A percentile compares a stretch with the other conserved stretches of the same genome.
These are phyloP conservation scores for Tardiomyces depauwii DNA, from an alignment of 1,139 yeast genomes.

Conservation along the genomic window DNA sequence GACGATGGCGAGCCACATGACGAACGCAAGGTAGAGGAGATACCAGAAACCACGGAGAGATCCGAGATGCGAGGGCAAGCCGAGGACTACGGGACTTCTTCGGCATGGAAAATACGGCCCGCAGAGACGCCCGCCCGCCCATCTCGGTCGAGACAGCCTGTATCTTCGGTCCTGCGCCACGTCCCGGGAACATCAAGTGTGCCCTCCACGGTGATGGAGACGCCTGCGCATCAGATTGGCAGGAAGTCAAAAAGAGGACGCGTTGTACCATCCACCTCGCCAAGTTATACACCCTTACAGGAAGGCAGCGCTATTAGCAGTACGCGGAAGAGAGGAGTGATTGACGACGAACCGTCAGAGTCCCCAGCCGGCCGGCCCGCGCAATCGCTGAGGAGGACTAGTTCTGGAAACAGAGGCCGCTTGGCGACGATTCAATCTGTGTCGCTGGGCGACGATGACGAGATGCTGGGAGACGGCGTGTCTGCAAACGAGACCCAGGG, in stretches of 20 bases:
- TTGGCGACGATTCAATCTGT: too few species aligned
- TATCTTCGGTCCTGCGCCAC: background rate
- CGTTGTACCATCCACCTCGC: constrained; percentile 4
- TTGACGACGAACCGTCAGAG: background rate
- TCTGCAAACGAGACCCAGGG: too few species aligned
- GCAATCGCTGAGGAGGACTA: background rate
- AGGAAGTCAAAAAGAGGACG: background rate
- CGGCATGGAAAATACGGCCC: too few species aligned
- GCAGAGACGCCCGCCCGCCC: background rate
- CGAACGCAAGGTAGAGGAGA: too few species aligned
- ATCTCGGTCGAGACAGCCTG: background rate
- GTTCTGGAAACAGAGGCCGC: background rate
- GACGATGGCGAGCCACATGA: too few species aligned
- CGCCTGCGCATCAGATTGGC: background rate
- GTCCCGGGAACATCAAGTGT: background rate
- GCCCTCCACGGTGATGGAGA: background rate
- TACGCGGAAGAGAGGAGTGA: background rate
- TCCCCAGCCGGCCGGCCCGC: background rate
- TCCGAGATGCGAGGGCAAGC: too few species aligned
- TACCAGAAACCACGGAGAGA: too few species aligned
- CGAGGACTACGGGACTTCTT: too few species aligned
- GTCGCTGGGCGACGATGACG: too few species aligned
- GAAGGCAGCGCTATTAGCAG: background rate
- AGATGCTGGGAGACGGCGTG: too few species aligned
- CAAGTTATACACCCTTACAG: constrained; percentile 2